Percentiles rank a stretch among this genome's conserved stretches.
phyloP scores from a whole-genome alignment of 139 green algal species.

The Raphidocelis subcapitata region DNA sequence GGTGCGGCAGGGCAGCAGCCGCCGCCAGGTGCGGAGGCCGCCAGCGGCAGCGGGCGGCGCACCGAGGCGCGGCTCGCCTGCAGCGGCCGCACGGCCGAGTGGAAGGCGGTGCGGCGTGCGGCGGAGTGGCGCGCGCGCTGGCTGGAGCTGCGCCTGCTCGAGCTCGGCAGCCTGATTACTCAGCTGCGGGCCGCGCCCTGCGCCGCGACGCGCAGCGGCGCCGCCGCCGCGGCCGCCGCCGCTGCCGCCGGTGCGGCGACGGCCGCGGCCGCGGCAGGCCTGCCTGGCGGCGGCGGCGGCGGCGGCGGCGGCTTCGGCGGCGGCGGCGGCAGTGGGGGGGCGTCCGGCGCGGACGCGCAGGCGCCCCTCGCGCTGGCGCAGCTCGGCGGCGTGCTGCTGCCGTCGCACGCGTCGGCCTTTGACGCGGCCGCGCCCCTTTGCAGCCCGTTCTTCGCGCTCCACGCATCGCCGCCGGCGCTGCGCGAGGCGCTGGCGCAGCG shows the following conservation, averaged over 20 bases:
- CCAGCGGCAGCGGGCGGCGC: background rate
- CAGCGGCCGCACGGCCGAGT: constrained; percentile 19
- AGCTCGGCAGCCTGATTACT: constrained; percentile 30
- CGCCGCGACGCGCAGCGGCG: background rate
- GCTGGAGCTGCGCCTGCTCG: constrained; percentile 47
- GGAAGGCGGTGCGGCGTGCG: constrained; percentile 24
- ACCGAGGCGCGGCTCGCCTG: background rate
- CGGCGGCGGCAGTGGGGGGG: background rate
- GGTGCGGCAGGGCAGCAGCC: constrained; percentile 10
- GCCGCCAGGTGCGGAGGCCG: background rate
- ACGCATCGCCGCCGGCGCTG: background rate
- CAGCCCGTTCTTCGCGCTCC: constrained; percentile 22
- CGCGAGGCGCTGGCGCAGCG: background rate
- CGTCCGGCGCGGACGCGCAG: background rate
- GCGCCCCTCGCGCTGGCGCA: constrained; percentile 12
- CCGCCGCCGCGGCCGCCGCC: constrained; percentile 5
- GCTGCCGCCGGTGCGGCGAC: constrained; percentile 1
- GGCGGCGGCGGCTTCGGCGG: no score
- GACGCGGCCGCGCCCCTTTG: no score
- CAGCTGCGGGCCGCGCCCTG: constrained; percentile 5
- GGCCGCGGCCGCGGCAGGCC: background rate
- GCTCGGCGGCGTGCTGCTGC: constrained; percentile 10
- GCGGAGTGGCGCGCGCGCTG: constrained; percentile 42
- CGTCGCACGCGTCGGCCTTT: constrained; percentile 13
- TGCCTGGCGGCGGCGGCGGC: no score